Conservation (phyloP, 2,329 filamentous ascomycete species). For the Beauveria varroae region DNA sequence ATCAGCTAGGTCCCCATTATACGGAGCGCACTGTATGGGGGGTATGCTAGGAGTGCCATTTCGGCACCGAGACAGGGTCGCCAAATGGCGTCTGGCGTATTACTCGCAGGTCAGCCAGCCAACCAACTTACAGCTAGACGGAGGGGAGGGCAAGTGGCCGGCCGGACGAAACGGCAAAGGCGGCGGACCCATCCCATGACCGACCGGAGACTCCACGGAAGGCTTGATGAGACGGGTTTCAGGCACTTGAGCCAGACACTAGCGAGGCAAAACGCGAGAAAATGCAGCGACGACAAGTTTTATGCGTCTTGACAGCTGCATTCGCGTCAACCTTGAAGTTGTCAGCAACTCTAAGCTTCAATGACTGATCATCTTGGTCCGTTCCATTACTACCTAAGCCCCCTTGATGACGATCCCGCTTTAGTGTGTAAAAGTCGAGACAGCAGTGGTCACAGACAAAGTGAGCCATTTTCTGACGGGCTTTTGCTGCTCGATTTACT, state of each 20-base stretch:
- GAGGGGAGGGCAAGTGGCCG: not conserved
- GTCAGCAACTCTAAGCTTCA: not conserved
- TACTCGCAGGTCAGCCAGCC: not conserved
- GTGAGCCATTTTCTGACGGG: constrained; percentile 6
- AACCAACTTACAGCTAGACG: not conserved
- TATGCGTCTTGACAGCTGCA: not conserved
- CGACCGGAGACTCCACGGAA: constrained; percentile 6
- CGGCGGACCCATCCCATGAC: constrained; percentile 7
- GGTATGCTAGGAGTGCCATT: not conserved
- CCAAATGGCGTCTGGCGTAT: constrained; percentile 11
- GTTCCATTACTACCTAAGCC: too few relatives aligned
- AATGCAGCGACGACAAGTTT: not conserved
- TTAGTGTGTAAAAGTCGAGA: not conserved
- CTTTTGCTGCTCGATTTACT: not conserved
- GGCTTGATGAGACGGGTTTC: constrained; percentile 6
- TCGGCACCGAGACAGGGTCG: constrained; percentile 1
- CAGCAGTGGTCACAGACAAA: not conserved
- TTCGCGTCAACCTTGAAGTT: not conserved
- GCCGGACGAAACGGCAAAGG: constrained; percentile 10
- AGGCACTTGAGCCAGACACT: not conserved
- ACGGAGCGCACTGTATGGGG: constrained; percentile 2
- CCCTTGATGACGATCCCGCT: not conserved
- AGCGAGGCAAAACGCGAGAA: not conserved
- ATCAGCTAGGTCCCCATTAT: constrained; percentile 2
- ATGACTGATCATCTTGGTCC: not conserved